Conservation (phyloP, 148 eudicot genomes). For the Salicornia ramosissima region DNA sequence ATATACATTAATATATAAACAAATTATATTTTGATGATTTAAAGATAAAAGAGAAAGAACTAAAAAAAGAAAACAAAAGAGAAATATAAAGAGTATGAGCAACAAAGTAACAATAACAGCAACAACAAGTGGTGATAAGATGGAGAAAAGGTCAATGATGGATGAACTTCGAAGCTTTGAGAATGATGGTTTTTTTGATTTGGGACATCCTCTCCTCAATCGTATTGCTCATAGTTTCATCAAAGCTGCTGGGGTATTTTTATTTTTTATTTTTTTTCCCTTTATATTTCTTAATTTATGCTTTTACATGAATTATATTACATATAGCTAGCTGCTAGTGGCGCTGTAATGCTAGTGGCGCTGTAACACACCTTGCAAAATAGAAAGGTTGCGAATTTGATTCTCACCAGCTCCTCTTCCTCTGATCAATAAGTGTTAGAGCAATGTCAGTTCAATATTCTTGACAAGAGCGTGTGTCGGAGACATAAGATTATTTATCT, state of each 20-base stretch:
- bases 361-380: too few relatives aligned
- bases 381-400: too few relatives aligned
- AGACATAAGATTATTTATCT: too few relatives aligned
- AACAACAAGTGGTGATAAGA: slow-evolving; percentile 6
- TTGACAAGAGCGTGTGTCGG: too few relatives aligned
- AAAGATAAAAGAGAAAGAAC: background rate
- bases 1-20: too few relatives aligned
- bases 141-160: slow-evolving; percentile 45
- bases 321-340: too few relatives aligned
- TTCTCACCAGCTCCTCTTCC: too few relatives aligned
- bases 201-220: slow-evolving; percentile 90
- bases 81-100: background rate
- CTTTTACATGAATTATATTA: too few relatives aligned
- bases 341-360: too few relatives aligned
- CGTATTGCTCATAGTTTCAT: slow-evolving; percentile 71
- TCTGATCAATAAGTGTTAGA: too few relatives aligned
- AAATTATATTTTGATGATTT: too few relatives aligned
- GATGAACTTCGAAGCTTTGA: slow-evolving; percentile 57
- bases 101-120: background rate
- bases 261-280: background rate
- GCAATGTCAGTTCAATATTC: too few relatives aligned
- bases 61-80: background rate
- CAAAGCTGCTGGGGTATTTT: slow-evolving; percentile 77
- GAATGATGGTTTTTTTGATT: slow-evolving; percentile 54
- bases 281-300: background rate